Percentiles rank a stretch among this genome's conserved stretches.
Evolutionary conservation across 225 moss, liverwort and hornwort genomes (phyloP).

Genomic region (Takakia lepidozioides): DNA sequence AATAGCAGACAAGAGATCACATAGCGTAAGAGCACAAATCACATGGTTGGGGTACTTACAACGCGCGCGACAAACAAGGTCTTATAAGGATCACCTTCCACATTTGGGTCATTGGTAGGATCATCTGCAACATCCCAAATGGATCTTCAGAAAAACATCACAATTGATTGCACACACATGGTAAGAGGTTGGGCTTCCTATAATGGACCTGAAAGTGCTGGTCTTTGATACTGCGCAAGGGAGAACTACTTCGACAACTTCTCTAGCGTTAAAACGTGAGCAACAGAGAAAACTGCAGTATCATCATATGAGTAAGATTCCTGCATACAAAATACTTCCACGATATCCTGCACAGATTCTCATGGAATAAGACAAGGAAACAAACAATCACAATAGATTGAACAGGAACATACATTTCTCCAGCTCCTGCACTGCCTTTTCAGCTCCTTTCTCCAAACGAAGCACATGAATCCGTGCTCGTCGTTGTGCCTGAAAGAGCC

Average conservation of each 20-base stretch:
- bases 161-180: not conserved
- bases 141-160: not conserved
- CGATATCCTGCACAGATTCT: too few relatives aligned
- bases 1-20: not conserved
- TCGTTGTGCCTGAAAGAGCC: constrained; percentile 63
- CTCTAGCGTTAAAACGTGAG: too few relatives aligned
- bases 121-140: constrained; percentile 53
- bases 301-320: too few relatives aligned
- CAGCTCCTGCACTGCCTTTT: constrained; percentile 68
- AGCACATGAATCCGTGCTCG: constrained; percentile 91
- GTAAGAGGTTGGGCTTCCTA: too few relatives aligned
- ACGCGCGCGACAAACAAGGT: constrained; percentile 94
- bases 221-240: too few relatives aligned
- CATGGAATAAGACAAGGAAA: too few relatives aligned
- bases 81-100: constrained; percentile 99
- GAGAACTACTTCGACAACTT: too few relatives aligned
- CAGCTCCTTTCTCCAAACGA: constrained; percentile 84
- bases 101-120: constrained; percentile 75
- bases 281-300: too few relatives aligned
- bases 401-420: constrained; percentile 53
- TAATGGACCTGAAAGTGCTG: too few relatives aligned
- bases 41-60: constrained; percentile 21
- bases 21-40: not conserved
- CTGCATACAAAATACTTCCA: too few relatives aligned
- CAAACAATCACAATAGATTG: too few relatives aligned